Conservation (phyloP, 1,284 basidiomycete genomes). For the Phaffia rhodozyma region DNA sequence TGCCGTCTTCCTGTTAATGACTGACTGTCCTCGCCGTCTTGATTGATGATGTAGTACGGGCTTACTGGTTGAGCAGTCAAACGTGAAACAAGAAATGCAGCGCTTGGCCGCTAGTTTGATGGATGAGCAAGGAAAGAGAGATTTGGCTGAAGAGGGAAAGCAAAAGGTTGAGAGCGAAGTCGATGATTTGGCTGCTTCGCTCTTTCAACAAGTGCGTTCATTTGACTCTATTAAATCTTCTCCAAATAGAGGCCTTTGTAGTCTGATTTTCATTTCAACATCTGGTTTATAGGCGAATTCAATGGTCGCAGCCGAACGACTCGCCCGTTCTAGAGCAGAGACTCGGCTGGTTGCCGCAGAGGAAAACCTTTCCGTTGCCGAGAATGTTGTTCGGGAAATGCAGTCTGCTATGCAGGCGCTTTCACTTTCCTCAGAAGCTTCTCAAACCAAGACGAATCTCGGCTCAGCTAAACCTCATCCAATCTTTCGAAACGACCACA, state of each 20-base stretch:
- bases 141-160: constrained; percentile 75
- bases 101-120: constrained; percentile 87
- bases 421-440: constrained; percentile 10
- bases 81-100: constrained; percentile 84
- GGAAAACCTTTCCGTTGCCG: constrained; percentile 64
- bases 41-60: constrained; percentile 46
- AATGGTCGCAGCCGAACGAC: constrained; percentile 86
- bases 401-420: constrained; percentile 71
- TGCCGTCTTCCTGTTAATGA: neutral
- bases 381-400: constrained; percentile 72
- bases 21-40: constrained; percentile 18
- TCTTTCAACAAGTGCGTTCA: constrained; percentile 51
- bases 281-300: constrained; percentile 52
- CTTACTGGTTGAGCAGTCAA: constrained; percentile 76
- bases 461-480: neutral
- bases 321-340: constrained; percentile 61
- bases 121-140: constrained; percentile 81
- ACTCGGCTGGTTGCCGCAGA: constrained; percentile 71
- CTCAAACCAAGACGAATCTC: neutral
- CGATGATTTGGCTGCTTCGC: constrained; percentile 78
- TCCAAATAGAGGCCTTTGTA: neutral
- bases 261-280: neutral
- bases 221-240: neutral
- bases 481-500: constrained; percentile 52
- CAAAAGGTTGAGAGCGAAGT: constrained; percentile 70